These are phyloP conservation scores for Talaromyces trachyspermus DNA, from an alignment of 495 filamentous ascomycete genomes.

Conservation along the genomic window DNA sequence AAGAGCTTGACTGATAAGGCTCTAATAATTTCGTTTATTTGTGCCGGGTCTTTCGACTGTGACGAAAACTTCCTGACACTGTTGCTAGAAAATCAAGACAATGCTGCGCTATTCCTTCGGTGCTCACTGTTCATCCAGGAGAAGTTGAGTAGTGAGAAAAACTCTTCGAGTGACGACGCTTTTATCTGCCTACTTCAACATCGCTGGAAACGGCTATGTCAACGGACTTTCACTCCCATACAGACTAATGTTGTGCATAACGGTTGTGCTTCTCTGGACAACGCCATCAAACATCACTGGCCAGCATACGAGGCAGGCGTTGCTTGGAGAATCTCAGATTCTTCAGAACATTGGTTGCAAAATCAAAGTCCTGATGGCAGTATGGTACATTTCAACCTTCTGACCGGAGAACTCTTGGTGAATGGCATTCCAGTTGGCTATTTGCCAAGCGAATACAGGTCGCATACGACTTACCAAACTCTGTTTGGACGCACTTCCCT, in stretches of 20 bases:
- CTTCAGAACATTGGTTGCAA: constrained; percentile 5
- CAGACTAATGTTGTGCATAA: constrained; percentile 6
- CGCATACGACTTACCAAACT: constrained; percentile 27
- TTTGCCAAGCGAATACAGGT: constrained; percentile 40
- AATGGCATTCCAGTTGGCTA: constrained; percentile 23
- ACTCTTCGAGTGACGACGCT: not conserved
- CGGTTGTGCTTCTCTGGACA: constrained; percentile 20
- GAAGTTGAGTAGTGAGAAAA: constrained; percentile 6
- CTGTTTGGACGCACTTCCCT: constrained; percentile 33
- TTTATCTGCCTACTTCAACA: constrained; percentile 14
- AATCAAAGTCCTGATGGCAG: constrained; percentile 8
- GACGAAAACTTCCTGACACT: constrained; percentile 16
- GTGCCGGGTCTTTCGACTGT: constrained; percentile 28
- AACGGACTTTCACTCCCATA: constrained; percentile 12
- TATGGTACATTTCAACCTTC: constrained; percentile 42
- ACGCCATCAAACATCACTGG: constrained; percentile 31
- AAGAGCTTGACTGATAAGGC: constrained; percentile 17
- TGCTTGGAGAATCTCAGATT: constrained; percentile 15
- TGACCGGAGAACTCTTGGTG: not conserved
- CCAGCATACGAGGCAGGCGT: constrained; percentile 21
- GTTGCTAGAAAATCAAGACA: constrained; percentile 10
- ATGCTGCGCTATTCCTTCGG: constrained; percentile 29
- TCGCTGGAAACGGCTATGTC: constrained; percentile 22
- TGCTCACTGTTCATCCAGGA: constrained; percentile 33
- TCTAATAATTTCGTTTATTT: constrained; percentile 27